Base-by-base conservation (phyloP, 73 alveolate species). In the Paraurostyla sp. region DNA sequence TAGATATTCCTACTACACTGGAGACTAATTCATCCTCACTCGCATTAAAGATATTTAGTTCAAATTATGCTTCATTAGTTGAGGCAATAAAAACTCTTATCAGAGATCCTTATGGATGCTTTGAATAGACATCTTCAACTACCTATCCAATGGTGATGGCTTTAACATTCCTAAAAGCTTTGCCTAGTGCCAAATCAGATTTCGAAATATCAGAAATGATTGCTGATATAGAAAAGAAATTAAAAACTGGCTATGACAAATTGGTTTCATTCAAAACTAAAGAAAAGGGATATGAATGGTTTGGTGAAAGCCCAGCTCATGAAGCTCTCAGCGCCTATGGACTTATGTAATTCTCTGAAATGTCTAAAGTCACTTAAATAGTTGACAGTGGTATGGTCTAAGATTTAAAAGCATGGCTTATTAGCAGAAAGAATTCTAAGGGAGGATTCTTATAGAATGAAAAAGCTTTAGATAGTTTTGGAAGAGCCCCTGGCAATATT, bases 251-350 rank as follows among this genome's bases (percentile, higher is more conserved):
- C 29, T 69, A 69, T 36, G 45, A 69, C 11, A 38, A 38, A 42
- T 40, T 69, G 25, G 62, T 23, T 9, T 35, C 60, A 35, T 69
- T 38, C 62, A 9, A 69, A 36, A 42, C 84, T 42, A 23, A 75
- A n/a, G 62, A 33, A n/a, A 69, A 69, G 38, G 94, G 94, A 25
- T 89, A 56, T 52, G 94, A 89, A 68, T 89, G 94, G 94, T 89
- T 89, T 49, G 94, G 94, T 16, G 40, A 41, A 6, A 20, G 42
- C 11, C 94, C 94, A 20, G 94, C 92, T 41, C 94, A 89, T 65
- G 94, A 89, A 46, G 83, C 89, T 36, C 80, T 89, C 0, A 80
- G 91, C 9, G 91, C 94, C 13, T 89, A 80, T 49, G 94, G 94
- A 0, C 60, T 89, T 13, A 16, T 80, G 84, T 80, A 89, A 62